A percentile compares a stretch with the other conserved stretches of the same genome.
Evolutionary conservation across 768 basidiomycete genomes (phyloP).

Genomic region (Cystobasidium ongulense): DNA sequence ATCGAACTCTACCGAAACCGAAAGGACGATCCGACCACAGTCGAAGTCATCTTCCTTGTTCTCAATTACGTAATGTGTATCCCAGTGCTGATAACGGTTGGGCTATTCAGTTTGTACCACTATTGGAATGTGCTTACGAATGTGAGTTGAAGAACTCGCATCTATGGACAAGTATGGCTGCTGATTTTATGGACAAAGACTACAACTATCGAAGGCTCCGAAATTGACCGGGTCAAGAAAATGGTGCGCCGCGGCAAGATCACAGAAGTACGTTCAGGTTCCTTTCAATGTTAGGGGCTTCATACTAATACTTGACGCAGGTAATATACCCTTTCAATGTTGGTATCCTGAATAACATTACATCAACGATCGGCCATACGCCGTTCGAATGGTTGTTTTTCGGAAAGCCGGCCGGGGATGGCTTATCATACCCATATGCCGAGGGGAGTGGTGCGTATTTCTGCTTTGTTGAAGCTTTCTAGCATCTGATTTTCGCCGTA

Average conservation of each 20-base stretch:
- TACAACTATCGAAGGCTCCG: conserved; percentile 96
- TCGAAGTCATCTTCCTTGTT: conserved; percentile 74
- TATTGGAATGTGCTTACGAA: conserved; percentile 68
- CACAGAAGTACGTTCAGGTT: conserved; percentile 53
- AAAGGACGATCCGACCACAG: conserved; percentile 52
- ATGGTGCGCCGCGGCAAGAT: conserved; percentile 78
- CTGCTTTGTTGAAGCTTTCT: conserved; percentile 36
- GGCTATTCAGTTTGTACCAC: conserved; percentile 86
- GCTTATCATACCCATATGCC: conserved; percentile 55
- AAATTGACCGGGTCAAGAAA: conserved; percentile 87
- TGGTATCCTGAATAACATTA: conserved; percentile 63
- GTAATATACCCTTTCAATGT: conserved; percentile 91
- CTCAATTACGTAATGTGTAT: conserved; percentile 76
- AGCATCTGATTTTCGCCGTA: background rate
- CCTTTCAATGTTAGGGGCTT: background rate
- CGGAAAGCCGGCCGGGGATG: conserved; percentile 40
- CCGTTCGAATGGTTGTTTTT: conserved; percentile 72
- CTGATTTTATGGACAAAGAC: conserved; percentile 43
- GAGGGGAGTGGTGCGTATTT: conserved; percentile 44
- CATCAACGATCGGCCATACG: conserved; percentile 66
- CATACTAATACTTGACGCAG: conserved; percentile 45
- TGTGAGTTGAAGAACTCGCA: conserved; percentile 13
- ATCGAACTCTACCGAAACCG: conserved; percentile 42
- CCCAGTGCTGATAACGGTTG: conserved; percentile 78
- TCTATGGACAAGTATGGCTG: too few species aligned